A percentile compares a stretch with the other conserved stretches of the same genome.
Conservation (phyloP, 495 filamentous ascomycete species). For the Aspergillus bridgeri region DNA sequence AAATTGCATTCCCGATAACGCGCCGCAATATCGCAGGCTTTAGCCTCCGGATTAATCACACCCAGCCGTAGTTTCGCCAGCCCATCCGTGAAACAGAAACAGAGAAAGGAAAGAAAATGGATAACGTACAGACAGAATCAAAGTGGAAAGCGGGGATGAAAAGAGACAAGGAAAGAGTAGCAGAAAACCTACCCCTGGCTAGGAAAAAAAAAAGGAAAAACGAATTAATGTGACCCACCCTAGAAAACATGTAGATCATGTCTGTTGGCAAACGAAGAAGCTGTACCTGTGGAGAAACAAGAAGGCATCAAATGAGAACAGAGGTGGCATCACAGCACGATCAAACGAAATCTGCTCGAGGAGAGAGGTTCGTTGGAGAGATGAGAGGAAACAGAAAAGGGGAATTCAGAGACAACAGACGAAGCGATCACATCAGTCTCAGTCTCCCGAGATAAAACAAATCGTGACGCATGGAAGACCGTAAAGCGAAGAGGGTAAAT, state of each 20-base stretch:
- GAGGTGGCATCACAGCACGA: not conserved
- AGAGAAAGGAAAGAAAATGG: not conserved
- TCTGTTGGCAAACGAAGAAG: not conserved
- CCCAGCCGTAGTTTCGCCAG: conserved; percentile 38
- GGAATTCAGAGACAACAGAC: not conserved
- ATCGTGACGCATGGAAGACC: conserved; percentile 31
- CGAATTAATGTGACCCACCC: not conserved
- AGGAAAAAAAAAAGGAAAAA: conserved; percentile 3
- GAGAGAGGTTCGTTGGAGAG: not conserved
- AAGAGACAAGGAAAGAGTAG: conserved; percentile 6
- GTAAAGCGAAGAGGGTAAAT: conserved; percentile 3
- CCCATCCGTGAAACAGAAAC: conserved; percentile 26
- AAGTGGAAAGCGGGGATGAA: conserved; percentile 1
- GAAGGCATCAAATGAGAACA: not conserved
- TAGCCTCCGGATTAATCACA: conserved; percentile 24
- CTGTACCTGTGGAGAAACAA: not conserved
- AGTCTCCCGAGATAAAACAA: conserved; percentile 12
- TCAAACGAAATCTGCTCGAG: not conserved
- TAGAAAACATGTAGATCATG: not conserved
- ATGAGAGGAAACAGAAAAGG: not conserved
- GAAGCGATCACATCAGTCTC: no score
- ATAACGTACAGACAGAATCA: conserved; percentile 28
- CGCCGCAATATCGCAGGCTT: conserved; percentile 23
- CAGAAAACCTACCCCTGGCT: conserved; percentile 14
- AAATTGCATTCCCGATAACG: conserved; percentile 26